Base-by-base conservation (phyloP, 31 red algal genomes). In the Endocladia muricata region DNA sequence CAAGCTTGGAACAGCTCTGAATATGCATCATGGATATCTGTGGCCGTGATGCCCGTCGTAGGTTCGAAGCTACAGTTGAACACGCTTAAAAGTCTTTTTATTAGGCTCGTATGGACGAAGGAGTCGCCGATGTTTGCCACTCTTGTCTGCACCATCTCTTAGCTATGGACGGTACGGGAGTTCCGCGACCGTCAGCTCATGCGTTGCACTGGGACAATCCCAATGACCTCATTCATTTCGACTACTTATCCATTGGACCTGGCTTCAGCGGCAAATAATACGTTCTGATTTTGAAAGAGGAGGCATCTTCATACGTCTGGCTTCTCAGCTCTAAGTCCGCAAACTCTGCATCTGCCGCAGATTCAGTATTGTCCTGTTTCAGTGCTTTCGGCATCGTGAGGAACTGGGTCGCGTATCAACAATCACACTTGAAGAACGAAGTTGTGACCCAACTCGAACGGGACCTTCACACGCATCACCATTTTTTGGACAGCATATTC, bases 201-300 rank as follows among this genome's bases (percentile, higher is more conserved):
- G 55, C 49, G 4, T 3, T 76, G 4, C 72, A 76, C 15, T 25
- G 51, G 6, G 55, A 56, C 2, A 56, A 60, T 4, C 51, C 49
- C 6, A 59, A 76, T 34, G 72, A 76, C 15, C 4, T 76, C 15
- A 56, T 59, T 35, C 72, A 76, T 13, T 76, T 76, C 55, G 72
- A 76, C 49, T 76, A 35, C 36, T 26, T 58, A 3, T 59, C 56
- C 28, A 22, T 76, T 6, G 49, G 49, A 34, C 26, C 47, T 15
- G 37, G 72, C 23, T 17, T 0, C 26, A 23, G 13, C 4, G 49
- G 0, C 15, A 17, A 13, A 36, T 11, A 19, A 9, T 76, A 76
- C 0, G 15, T 25, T 22, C 31, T 76, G 51, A 37, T 76, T 36
- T 31, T 60, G 4, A 76, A 76, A 19, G 23, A 76, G 37, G 72